Evolutionary conservation across 805 yeast species (phyloP).

Genomic region (Ogataea kodamae): DNA sequence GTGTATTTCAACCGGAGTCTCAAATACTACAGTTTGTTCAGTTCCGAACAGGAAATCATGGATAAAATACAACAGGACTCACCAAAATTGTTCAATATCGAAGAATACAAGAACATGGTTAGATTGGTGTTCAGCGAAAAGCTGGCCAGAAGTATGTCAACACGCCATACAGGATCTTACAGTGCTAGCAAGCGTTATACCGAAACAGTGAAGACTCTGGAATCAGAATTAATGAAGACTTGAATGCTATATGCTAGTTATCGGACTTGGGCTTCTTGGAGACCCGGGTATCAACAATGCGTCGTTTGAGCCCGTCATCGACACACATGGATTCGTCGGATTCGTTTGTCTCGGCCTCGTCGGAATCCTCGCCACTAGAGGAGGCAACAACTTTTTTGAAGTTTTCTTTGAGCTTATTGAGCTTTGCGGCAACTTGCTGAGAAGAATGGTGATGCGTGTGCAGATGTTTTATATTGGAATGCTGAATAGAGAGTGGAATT

Average conservation of each 20-base stretch:
- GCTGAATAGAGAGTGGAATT: constrained; percentile 23
- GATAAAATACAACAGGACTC: constrained; percentile 35
- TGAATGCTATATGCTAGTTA: constrained; percentile 9
- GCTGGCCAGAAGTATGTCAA: constrained; percentile 20
- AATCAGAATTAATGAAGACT: constrained; percentile 9
- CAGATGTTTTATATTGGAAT: constrained; percentile 15
- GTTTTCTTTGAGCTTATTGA: constrained; percentile 12
- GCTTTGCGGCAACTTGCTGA: constrained; percentile 9
- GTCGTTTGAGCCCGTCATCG: constrained; percentile 17
- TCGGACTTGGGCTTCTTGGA: constrained; percentile 12
- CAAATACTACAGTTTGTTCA: constrained; percentile 52
- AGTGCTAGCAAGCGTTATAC: constrained; percentile 26
- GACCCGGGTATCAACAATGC: constrained; percentile 10
- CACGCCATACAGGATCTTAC: constrained; percentile 22
- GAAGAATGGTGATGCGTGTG: constrained; percentile 12
- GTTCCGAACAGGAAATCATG: constrained; percentile 44
- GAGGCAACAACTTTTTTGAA: constrained; percentile 5
- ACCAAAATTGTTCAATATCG: constrained; percentile 31
- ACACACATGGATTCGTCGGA: constrained; percentile 17
- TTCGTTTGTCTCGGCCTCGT: constrained; percentile 8
- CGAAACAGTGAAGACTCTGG: constrained; percentile 22
- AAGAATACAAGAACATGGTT: constrained; percentile 49
- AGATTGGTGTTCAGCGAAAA: constrained; percentile 48
- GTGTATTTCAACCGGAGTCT: constrained; percentile 54
- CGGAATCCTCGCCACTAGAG: constrained; percentile 9